Conservation (phyloP, 805 yeast species). For the Yamadazyma nakazawae region DNA sequence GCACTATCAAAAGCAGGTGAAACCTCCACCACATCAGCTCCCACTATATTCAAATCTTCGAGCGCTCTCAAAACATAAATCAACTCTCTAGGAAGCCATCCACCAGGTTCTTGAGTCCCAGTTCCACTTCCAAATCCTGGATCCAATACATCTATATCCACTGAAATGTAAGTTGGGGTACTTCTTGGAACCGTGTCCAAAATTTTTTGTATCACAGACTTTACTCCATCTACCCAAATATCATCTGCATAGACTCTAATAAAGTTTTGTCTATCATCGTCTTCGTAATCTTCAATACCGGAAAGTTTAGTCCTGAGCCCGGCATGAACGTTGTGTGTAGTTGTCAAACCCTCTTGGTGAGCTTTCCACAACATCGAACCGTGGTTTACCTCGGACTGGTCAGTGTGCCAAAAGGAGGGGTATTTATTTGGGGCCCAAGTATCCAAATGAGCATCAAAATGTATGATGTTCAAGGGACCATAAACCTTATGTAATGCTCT, state of each 20-base stretch:
- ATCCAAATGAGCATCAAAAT: slow-evolving; percentile 83
- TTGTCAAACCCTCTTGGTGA: slow-evolving; percentile 60
- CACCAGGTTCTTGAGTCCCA: slow-evolving; percentile 60
- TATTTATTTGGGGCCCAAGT: slow-evolving; percentile 76
- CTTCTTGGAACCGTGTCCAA: slow-evolving; percentile 54
- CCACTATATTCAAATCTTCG: slow-evolving; percentile 46
- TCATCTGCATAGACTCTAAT: slow-evolving; percentile 69
- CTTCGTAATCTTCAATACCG: slow-evolving; percentile 61
- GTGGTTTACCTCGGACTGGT: slow-evolving; percentile 63
- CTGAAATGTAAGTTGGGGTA: slow-evolving; percentile 69
- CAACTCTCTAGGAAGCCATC: slow-evolving; percentile 54
- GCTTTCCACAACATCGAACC: slow-evolving; percentile 90
- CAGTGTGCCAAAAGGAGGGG: slow-evolving; percentile 59
- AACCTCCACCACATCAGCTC: slow-evolving; percentile 58
- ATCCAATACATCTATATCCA: slow-evolving; percentile 68
- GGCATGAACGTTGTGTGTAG: slow-evolving; percentile 63
- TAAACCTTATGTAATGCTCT: slow-evolving; percentile 58
- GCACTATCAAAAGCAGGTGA: slow-evolving; percentile 64
- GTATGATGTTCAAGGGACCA: slow-evolving; percentile 71
- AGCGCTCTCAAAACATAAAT: slow-evolving; percentile 45
- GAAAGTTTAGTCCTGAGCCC: slow-evolving; percentile 73
- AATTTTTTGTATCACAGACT: slow-evolving; percentile 52
- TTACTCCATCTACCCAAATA: slow-evolving; percentile 64
- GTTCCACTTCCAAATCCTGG: slow-evolving; percentile 59
- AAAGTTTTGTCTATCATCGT: slow-evolving; percentile 69